Base-by-base conservation (phyloP, 1,284 basidiomycete species). In the Cryptococcus wingfieldii region DNA sequence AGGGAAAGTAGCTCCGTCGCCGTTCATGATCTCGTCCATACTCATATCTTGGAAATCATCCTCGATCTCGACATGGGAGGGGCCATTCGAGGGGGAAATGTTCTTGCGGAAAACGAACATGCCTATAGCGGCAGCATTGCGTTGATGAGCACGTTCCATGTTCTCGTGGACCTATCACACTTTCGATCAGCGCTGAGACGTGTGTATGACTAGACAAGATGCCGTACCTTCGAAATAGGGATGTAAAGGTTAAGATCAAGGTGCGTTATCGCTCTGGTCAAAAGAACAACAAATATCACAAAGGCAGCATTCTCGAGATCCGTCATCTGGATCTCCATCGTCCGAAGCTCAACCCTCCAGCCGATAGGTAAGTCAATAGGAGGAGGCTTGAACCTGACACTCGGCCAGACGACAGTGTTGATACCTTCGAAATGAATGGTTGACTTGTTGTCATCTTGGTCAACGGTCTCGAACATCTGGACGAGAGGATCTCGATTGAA, bases 401-500 rank as follows among this genome's bases (percentile, higher is more conserved):
- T 98, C 79, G 98, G 96, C 96, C 96, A 99, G 74, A 98, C 98
- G 9, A 96, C 98, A 6, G 93, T 96, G 83, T 98, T 96, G 38
- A 98, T 87, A 71, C 98, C 98, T 88, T 99, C 96, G 68, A 98
- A 98, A 75, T 99, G 96, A 71, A 98, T 95, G 64, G 84, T 92
- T 58, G 89, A 93, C 27, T 80, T 80, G 43, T 80, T 78, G 72
- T 98, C 92, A 72, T 98, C 90, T 76, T 95, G 92, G 65, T 96
- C 83, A 55, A 98, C 85, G 13, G 87, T 91, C 78, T 98, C 96
- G 41, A 87, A 89, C 72, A 98, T 98, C 54, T 98, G 83, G 38
- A 98, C 95, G 46, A 98, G 81, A 37, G 96, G 96, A 72, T 98
- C 96, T 8, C 96, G 90, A 71, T 98, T 98, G 78, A 98, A 98